Evolutionary conservation across 2,329 filamentous ascomycete species (phyloP).

Genomic region (Colletotrichum tamarilloi): DNA sequence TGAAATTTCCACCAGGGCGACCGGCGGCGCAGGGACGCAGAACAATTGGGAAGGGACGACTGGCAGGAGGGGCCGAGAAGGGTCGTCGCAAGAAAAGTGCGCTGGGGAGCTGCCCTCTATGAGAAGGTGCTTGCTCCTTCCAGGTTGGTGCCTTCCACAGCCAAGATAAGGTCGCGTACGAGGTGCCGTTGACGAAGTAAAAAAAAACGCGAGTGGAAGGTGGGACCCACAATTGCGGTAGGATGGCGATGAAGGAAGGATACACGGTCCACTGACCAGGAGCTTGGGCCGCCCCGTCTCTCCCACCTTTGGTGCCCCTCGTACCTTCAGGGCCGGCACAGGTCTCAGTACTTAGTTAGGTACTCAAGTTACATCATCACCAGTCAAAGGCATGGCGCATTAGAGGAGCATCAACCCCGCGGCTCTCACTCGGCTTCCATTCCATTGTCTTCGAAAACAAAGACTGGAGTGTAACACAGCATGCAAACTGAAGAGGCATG

Average conservation of each 20-base stretch:
- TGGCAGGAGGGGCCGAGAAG: background rate
- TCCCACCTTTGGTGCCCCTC: background rate
- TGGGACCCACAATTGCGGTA: background rate
- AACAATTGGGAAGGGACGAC: background rate
- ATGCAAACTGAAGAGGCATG: too few relatives aligned
- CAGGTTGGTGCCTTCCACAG: background rate
- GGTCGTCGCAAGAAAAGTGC: background rate
- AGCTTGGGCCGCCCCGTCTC: background rate
- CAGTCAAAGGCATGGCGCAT: background rate
- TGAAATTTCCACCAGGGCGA: background rate
- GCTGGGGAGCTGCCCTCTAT: background rate
- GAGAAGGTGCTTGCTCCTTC: background rate
- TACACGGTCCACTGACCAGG: background rate
- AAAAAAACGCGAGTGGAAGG: background rate
- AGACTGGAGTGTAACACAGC: too few relatives aligned
- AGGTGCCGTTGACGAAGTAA: background rate
- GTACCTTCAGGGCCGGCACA: background rate
- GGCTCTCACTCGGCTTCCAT: background rate
- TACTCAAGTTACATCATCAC: background rate
- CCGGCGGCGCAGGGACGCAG: background rate
- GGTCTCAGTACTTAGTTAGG: too few relatives aligned
- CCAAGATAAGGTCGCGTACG: background rate
- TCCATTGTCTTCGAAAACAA: too few relatives aligned
- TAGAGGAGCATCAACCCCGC: background rate
- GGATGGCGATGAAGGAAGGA: background rate